phyloP scores from a whole-genome alignment of 2,329 filamentous ascomycete genomes.

The Incumbomyces lentus region DNA sequence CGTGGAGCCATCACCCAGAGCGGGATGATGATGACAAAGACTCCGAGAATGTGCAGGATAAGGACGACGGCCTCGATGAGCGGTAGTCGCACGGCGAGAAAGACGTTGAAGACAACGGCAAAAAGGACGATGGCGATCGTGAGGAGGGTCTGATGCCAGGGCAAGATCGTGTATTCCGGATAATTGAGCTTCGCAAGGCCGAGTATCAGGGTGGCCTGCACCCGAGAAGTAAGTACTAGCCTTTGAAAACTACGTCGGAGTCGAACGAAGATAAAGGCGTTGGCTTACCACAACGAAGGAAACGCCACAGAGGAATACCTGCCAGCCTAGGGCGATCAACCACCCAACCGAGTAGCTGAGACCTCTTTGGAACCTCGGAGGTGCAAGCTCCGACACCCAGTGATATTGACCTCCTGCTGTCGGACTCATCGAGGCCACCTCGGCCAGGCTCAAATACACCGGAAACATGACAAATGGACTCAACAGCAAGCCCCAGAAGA shows the following conservation, averaged over 20 bases:
- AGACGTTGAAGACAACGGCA: conserved; percentile 31
- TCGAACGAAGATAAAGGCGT: conserved; percentile 24
- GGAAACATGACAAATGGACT: conserved; percentile 35
- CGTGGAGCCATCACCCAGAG: conserved; percentile 32
- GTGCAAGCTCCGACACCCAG: conserved; percentile 15
- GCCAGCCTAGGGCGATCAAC: conserved; percentile 12
- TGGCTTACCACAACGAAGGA: conserved; percentile 18
- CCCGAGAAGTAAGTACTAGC: background rate
- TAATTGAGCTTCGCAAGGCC: conserved; percentile 36
- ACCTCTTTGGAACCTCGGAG: conserved; percentile 9
- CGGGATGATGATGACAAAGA: conserved; percentile 34
- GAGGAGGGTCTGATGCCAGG: conserved; percentile 36
- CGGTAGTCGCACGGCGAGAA: conserved; percentile 30
- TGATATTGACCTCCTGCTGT: conserved; percentile 26
- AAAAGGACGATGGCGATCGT: conserved; percentile 29
- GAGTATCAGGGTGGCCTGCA: conserved; percentile 30
- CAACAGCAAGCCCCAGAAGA: conserved; percentile 43
- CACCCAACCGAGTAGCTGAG: conserved; percentile 26
- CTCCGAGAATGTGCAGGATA: conserved; percentile 31
- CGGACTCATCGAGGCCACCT: conserved; percentile 41
- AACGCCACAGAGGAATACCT: background rate
- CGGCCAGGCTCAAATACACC: conserved; percentile 36
- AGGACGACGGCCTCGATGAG: conserved; percentile 31
- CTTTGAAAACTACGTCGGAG: conserved; percentile 5
- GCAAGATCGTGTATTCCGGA: conserved; percentile 27